phyloP scores from a whole-genome alignment of 2,329 filamentous ascomycete genomes.

The Trichoderma pleuroti region DNA sequence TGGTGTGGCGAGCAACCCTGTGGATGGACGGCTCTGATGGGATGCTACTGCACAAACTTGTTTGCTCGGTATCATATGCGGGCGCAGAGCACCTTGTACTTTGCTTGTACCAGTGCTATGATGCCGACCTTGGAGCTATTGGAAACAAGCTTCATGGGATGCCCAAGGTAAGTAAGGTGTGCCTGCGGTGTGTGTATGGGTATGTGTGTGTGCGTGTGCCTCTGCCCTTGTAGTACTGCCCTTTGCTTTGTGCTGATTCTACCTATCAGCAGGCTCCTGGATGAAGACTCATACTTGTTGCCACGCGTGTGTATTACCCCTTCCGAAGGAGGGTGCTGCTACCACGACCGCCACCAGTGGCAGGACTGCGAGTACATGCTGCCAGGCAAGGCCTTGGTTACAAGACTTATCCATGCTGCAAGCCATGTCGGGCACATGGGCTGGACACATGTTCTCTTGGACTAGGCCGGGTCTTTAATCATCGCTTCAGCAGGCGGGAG shows the following conservation, averaged over 20 bases:
- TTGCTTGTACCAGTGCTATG: not conserved
- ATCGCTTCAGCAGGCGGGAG: slow-evolving; percentile 15
- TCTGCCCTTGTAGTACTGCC: not conserved
- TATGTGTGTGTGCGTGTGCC: not conserved
- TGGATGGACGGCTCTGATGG: slow-evolving; percentile 14
- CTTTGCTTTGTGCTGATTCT: not conserved
- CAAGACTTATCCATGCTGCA: not conserved
- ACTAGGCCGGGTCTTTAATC: slow-evolving; percentile 15
- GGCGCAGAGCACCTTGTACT: slow-evolving; percentile 1
- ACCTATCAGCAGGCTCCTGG: not conserved
- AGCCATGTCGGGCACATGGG: slow-evolving; percentile 4
- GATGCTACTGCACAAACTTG: not conserved
- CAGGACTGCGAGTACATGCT: not conserved
- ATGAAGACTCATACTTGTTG: not conserved
- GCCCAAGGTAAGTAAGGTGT: slow-evolving; percentile 8
- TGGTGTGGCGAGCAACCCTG: slow-evolving; percentile 14
- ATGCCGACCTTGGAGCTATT: not conserved
- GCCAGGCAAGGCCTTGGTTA: not conserved
- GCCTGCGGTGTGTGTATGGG: not conserved
- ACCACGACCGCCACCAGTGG: not conserved
- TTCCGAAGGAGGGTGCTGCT: not conserved
- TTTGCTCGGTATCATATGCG: slow-evolving; percentile 7
- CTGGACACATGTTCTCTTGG: slow-evolving; percentile 7
- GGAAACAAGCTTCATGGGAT: slow-evolving; percentile 6
- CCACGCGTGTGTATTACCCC: not conserved